Base-by-base conservation (phyloP, 2,329 filamentous ascomycete species). In the Coniochaeta sp. region DNA sequence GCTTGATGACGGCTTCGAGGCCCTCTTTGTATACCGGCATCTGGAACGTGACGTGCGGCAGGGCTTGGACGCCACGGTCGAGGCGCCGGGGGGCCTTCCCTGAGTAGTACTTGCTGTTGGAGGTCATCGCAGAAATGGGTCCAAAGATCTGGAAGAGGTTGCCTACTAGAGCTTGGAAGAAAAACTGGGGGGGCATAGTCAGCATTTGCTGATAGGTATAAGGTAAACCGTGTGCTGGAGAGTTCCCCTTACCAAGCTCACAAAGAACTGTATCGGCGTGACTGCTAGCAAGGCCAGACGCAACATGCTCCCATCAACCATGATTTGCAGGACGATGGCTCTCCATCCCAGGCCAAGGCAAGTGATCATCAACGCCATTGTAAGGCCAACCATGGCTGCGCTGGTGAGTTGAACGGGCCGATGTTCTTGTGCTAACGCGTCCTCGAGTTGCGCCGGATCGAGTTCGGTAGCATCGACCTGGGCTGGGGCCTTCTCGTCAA, bases 311-410 rank as follows among this genome's bases (percentile, higher is more conserved):
- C 74, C 72, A 65, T 88, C 85, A 16, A 82, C 74, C 17, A 74
- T 68, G 24, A 81, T 72, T 70, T 89, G 77, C 56, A 83, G 75
- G 1, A 81, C 82, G 38, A 89, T 68, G 34, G 77, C 67, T 59
- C 80, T 75, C 73, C 79, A 85, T 59, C 86, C 86, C 26, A 80
- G 68, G 6, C 82, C 86, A 19, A 88, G 72, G 50, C 81, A 82
- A 5, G 72, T 65, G 30, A 84, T 69, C 19, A 82, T 74, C 8
- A 89, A 70, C 4, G 75, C 68, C 34, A 89, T 63, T 0, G 85
- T 86, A 10, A 79, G 54, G 0, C 73, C 78, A 9, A 81, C 81
- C 52, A 84, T 77, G 58, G 81, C 67, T 1, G 85, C 72, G 66
- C 84, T 85, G 64, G 80, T 79, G 32, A 89, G 71, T 32, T 83